A percentile compares a stretch with the other conserved stretches of the same genome.
Evolutionary conservation across 2,329 filamentous ascomycete genomes (phyloP).

Genomic region (Trichoderma sp.): DNA sequence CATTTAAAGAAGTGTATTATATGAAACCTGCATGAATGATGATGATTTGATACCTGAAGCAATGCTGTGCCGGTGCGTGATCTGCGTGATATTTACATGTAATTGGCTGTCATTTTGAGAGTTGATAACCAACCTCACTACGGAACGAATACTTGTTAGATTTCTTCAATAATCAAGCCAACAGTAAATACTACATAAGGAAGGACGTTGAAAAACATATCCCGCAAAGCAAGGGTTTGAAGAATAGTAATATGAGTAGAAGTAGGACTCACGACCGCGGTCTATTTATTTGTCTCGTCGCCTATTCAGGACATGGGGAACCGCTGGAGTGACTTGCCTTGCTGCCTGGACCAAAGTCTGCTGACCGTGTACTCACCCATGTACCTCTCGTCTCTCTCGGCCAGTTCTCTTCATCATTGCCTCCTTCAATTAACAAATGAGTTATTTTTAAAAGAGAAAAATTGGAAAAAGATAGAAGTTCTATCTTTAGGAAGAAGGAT

Average conservation of each 20-base stretch:
- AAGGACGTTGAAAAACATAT: not conserved
- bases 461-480: not conserved
- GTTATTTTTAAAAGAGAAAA: not conserved
- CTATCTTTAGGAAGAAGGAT: not conserved
- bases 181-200: not conserved
- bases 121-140: not conserved
- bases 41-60: constrained; percentile 16
- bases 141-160: not conserved
- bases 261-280: not conserved
- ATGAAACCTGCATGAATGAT: constrained; percentile 18
- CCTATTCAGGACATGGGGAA: not conserved
- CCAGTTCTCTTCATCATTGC: not conserved
- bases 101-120: not conserved
- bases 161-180: not conserved
- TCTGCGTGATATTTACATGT: not conserved
- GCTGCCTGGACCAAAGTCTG: constrained; percentile 10
- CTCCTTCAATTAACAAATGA: not conserved
- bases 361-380: not conserved
- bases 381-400: not conserved
- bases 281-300: not conserved
- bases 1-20: constrained; percentile 17
- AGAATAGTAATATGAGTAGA: not conserved
- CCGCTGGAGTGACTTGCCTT: not conserved
- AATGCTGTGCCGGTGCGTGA: not conserved
- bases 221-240: not conserved